phyloP scores from a whole-genome alignment of 2,329 filamentous ascomycete genomes.

The Penicillium rolfsii region DNA sequence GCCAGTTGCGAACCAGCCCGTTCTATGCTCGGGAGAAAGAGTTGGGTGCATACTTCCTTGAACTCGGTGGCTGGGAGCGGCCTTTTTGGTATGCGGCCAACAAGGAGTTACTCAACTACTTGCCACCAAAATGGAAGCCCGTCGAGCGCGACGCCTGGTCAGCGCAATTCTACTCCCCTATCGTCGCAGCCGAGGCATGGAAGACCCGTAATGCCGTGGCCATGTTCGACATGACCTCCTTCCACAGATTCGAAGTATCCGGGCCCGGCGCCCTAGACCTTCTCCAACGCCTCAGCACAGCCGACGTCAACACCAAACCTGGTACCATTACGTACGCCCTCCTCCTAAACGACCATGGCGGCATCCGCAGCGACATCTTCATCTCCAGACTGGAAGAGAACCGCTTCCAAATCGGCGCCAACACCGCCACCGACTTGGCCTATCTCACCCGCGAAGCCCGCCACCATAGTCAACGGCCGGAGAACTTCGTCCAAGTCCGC shows the following conservation, averaged over 20 bases:
- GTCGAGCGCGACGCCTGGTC: conserved; percentile 64
- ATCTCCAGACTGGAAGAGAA: conserved; percentile 57
- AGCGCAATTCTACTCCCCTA: conserved; percentile 59
- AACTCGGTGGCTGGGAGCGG: conserved; percentile 63
- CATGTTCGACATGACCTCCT: conserved; percentile 66
- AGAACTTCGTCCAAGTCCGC: conserved; percentile 55
- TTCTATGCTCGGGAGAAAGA: conserved; percentile 60
- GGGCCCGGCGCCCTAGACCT: conserved; percentile 61
- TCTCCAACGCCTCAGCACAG: conserved; percentile 54
- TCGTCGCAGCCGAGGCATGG: conserved; percentile 65
- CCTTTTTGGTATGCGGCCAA: conserved; percentile 67
- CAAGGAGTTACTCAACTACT: conserved; percentile 52
- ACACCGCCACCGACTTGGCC: conserved; percentile 57
- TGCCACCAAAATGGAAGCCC: conserved; percentile 60
- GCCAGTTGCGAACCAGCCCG: conserved; percentile 62
- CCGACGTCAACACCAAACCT: conserved; percentile 47
- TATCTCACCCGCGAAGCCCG: conserved; percentile 60
- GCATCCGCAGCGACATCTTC: conserved; percentile 61
- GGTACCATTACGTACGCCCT: conserved; percentile 61
- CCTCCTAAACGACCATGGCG: conserved; percentile 57
- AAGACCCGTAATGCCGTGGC: conserved; percentile 65
- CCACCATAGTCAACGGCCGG: conserved; percentile 54
- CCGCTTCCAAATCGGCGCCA: conserved; percentile 57
- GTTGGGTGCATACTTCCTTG: conserved; percentile 59
- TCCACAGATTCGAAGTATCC: conserved; percentile 61